Percentiles rank a stretch among this genome's conserved stretches.
Evolutionary conservation across 352 stramenopile genomes (phyloP).

Genomic region (Pythium brachiatum): DNA sequence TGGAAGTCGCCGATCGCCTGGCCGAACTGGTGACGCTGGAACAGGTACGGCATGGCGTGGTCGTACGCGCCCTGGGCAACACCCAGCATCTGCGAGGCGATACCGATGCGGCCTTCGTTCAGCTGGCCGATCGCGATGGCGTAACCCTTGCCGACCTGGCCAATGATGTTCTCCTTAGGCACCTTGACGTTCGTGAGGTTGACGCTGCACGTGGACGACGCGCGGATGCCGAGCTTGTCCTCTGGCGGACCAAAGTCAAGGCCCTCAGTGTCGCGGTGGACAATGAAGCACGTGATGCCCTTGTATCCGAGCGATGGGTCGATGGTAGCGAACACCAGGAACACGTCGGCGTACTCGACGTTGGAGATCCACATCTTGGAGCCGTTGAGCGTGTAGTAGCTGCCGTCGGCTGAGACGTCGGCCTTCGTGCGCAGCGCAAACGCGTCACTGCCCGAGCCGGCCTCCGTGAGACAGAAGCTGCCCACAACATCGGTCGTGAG

Average conservation of each 20-base stretch:
- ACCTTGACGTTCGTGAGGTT: conserved; percentile 95
- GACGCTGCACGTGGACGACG: conserved; percentile 95
- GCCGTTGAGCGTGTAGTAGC: conserved; percentile 95
- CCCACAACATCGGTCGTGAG: conserved; percentile 85
- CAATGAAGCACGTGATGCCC: conserved; percentile 98
- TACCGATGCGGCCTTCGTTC: conserved; percentile 96
- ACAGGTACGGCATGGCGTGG: conserved; percentile 94
- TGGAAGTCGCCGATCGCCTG: conserved; percentile 93
- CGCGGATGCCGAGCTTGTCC: conserved; percentile 96
- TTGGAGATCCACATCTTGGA: conserved; percentile 99
- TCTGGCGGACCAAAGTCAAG: conserved; percentile 94
- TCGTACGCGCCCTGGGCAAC: conserved; percentile 96
- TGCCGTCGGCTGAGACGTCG: conserved; percentile 82
- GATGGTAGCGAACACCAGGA: conserved; percentile 96
- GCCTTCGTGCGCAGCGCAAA: conserved; percentile 95
- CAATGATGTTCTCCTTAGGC: conserved; percentile 38
- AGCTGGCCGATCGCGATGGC: conserved; percentile 98
- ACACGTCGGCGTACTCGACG: conserved; percentile 93
- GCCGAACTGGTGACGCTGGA: conserved; percentile 95
- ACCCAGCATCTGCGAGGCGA: conserved; percentile 97
- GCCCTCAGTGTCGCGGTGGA: conserved; percentile 92
- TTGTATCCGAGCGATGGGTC: conserved; percentile 93
- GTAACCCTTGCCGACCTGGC: conserved; percentile 87
- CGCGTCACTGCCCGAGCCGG: conserved; percentile 93
- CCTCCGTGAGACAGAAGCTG: conserved; percentile 95